A percentile compares a stretch with the other conserved stretches of the same genome.
Conservation (phyloP, 176 grass and related monocot genomes). For the Dendrocalamus sinicus region DNA sequence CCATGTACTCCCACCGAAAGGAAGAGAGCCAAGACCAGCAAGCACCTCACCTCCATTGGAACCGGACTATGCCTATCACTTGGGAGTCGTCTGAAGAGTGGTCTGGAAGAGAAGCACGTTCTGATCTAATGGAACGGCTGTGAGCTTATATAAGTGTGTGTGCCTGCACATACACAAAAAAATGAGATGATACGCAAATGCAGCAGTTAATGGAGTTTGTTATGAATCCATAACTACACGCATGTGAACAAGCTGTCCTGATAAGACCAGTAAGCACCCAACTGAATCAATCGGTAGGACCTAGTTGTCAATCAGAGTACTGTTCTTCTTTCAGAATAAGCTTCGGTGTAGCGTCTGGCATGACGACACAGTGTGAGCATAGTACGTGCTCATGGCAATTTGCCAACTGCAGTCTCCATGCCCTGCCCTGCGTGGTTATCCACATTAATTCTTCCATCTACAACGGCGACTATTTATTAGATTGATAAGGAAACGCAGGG, state of each 20-base stretch:
- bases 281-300: neutral
- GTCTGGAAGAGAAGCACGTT: conserved; percentile 29
- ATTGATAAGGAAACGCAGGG: conserved; percentile 21
- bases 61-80: neutral
- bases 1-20: conserved; percentile 33
- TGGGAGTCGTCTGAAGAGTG: neutral
- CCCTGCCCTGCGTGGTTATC: conserved; percentile 37
- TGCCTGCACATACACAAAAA: neutral
- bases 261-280: conserved; percentile 9
- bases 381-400: conserved; percentile 30
- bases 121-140: neutral
- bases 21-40: conserved; percentile 45
- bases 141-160: conserved; percentile 43
- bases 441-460: conserved; percentile 52
- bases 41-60: conserved; percentile 29
- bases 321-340: neutral
- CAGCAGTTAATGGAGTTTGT: conserved; percentile 35
- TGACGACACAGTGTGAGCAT: conserved; percentile 3
- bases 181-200: neutral
- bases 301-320: neutral
- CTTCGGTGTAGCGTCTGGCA: neutral
- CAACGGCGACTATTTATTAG: conserved; percentile 63
- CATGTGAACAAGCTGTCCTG: conserved; percentile 35
- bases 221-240: conserved; percentile 20
- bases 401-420: conserved; percentile 19